Conservation (phyloP, 1,139 yeast genomes). For the Suhomyces anneliseae region DNA sequence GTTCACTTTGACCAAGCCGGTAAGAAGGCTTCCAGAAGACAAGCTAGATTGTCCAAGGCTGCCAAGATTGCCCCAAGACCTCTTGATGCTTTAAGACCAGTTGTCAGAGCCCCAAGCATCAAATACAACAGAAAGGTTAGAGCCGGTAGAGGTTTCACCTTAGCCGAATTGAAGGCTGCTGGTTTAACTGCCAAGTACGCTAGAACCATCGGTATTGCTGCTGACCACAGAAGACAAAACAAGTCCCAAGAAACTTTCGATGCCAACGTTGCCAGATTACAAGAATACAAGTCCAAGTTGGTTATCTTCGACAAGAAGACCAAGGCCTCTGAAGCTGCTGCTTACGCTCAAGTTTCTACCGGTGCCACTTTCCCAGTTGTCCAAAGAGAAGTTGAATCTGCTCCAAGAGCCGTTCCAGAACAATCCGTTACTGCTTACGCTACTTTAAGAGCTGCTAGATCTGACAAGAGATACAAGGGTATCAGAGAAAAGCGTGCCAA, state of each 20-base stretch:
- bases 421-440: constrained; percentile 89
- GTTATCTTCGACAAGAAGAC: constrained; percentile 93
- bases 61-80: constrained; percentile 98
- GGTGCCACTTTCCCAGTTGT: constrained; percentile 90
- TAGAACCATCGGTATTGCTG: constrained; percentile 97
- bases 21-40: constrained; percentile 96
- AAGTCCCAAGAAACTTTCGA: constrained; percentile 95
- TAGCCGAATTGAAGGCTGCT: constrained; percentile 98
- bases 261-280: constrained; percentile 91
- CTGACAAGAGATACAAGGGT: constrained; percentile 92
- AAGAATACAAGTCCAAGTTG: constrained; percentile 94
- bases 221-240: constrained; percentile 99
- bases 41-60: constrained; percentile 90
- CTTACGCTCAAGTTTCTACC: constrained; percentile 74
- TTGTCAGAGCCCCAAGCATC: constrained; percentile 98
- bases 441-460: constrained; percentile 94
- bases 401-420: constrained; percentile 87
- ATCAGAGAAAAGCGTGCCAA: constrained; percentile 95
- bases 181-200: constrained; percentile 95
- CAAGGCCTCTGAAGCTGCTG: constrained; percentile 66
- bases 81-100: constrained; percentile 92
- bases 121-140: constrained; percentile 99
- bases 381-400: constrained; percentile 70
- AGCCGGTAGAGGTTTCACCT: constrained; percentile 99
- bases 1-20: constrained; percentile 99